Conservation (phyloP, 2,329 filamentous ascomycete species). For the Curvularia spicifera region DNA sequence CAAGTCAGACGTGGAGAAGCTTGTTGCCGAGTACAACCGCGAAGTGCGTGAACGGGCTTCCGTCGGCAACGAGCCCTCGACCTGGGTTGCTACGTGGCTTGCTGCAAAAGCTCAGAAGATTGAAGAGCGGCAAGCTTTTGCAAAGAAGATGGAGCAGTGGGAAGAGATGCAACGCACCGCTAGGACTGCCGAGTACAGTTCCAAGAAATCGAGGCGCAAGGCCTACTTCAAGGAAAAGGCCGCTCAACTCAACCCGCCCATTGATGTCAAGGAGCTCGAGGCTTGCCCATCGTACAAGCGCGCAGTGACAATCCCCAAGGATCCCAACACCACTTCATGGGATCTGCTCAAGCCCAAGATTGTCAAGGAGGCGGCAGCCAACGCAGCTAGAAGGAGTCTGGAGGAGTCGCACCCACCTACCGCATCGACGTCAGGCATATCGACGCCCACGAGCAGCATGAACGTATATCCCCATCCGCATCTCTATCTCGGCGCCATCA, state of each 20-base stretch:
- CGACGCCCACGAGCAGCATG: constrained; percentile 27
- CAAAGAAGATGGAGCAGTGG: constrained; percentile 48
- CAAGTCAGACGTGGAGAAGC: constrained; percentile 36
- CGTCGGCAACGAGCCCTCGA: constrained; percentile 29
- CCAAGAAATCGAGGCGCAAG: constrained; percentile 45
- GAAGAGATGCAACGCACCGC: constrained; percentile 42
- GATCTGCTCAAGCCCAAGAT: constrained; percentile 46
- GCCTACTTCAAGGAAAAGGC: constrained; percentile 49
- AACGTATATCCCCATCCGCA: constrained; percentile 21
- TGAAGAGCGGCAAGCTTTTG: constrained; percentile 43
- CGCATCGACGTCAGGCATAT: constrained; percentile 28
- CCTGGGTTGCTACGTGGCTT: constrained; percentile 34
- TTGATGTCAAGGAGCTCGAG: constrained; percentile 43
- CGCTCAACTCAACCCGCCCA: constrained; percentile 46
- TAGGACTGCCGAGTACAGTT: constrained; percentile 39
- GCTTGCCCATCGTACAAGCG: constrained; percentile 50
- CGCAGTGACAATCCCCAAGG: constrained; percentile 50
- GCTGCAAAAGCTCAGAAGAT: constrained; percentile 33
- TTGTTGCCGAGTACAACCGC: constrained; percentile 34
- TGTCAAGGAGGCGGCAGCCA: constrained; percentile 41
- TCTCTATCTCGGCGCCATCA: constrained; percentile 16
- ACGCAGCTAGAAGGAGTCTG: constrained; percentile 16
- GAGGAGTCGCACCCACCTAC: constrained; percentile 21
- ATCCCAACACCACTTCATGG: constrained; percentile 47
- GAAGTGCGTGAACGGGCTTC: constrained; percentile 25